Evolutionary conservation across 2,329 filamentous ascomycete genomes (phyloP).

Genomic region (Trichoderma koningiopsis): DNA sequence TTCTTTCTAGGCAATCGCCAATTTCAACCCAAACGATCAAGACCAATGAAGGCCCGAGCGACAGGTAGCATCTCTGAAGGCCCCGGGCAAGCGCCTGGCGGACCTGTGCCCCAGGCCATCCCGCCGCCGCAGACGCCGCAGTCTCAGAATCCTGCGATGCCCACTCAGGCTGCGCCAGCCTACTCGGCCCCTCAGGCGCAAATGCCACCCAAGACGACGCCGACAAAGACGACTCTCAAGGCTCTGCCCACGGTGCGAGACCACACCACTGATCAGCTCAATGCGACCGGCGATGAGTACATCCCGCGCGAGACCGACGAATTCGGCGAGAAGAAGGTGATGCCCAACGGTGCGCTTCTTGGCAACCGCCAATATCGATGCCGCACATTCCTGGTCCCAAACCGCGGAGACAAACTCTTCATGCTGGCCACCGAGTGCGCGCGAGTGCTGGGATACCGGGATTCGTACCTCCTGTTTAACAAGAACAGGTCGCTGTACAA

Average conservation of each 20-base stretch:
- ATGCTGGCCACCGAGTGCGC: slow-evolving; percentile 99
- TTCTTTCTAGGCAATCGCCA: slow-evolving; percentile 49
- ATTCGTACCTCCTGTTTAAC: slow-evolving; percentile 98
- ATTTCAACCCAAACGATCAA: slow-evolving; percentile 57
- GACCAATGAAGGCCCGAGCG: slow-evolving; percentile 58
- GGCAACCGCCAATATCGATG: slow-evolving; percentile 88
- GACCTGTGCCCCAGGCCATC: slow-evolving; percentile 43
- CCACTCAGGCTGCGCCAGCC: slow-evolving; percentile 45
- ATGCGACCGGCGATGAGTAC: slow-evolving; percentile 88
- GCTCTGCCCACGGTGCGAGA: slow-evolving; percentile 93
- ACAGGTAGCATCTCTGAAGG: slow-evolving; percentile 58
- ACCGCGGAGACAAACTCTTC: slow-evolving; percentile 90
- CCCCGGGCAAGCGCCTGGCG: slow-evolving; percentile 55
- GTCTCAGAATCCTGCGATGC: slow-evolving; percentile 50
- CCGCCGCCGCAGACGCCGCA: slow-evolving; percentile 59
- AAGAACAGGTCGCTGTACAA: slow-evolving; percentile 97
- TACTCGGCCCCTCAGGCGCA: slow-evolving; percentile 43
- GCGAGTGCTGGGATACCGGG: slow-evolving; percentile 87
- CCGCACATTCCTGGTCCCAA: slow-evolving; percentile 88
- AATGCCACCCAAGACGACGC: slow-evolving; percentile 76
- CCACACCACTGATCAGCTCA: slow-evolving; percentile 94
- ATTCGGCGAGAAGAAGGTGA: slow-evolving; percentile 91
- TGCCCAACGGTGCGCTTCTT: slow-evolving; percentile 76
- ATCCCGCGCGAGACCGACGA: slow-evolving; percentile 91
- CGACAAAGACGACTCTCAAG: slow-evolving; percentile 83